A percentile compares a stretch with the other conserved stretches of the same genome.
These are phyloP conservation scores for Rhodotorula sp. DNA, from an alignment of 1,284 basidiomycete genomes.

Conservation along the genomic window DNA sequence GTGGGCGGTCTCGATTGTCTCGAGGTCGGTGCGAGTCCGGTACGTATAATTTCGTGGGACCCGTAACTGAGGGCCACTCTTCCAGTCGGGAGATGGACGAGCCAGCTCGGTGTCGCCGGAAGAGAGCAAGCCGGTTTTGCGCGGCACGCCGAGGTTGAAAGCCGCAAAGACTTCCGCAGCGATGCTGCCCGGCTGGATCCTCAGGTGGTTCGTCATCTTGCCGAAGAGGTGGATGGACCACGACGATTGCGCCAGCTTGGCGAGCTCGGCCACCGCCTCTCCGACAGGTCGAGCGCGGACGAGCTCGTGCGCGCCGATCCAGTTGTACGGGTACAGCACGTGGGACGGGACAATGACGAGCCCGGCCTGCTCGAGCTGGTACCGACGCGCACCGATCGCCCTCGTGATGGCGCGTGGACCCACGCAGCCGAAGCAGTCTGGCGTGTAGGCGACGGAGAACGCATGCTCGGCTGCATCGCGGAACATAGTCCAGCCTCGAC, in stretches of 20 bases:
- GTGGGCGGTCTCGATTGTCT: slow-evolving; percentile 11
- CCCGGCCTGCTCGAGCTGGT: slow-evolving; percentile 33
- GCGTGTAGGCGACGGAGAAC: slow-evolving; percentile 31
- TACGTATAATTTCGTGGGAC: slow-evolving; percentile 17
- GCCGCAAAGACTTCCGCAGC: slow-evolving; percentile 26
- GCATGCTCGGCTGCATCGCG: slow-evolving; percentile 33
- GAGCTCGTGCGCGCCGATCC: slow-evolving; percentile 34
- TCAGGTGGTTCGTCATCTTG: slow-evolving; percentile 38
- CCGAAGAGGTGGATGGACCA: slow-evolving; percentile 38
- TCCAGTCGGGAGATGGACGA: neutral
- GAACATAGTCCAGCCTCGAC: slow-evolving; percentile 37
- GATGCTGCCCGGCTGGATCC: slow-evolving; percentile 29
- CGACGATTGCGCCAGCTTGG: slow-evolving; percentile 8
- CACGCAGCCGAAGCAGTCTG: slow-evolving; percentile 36
- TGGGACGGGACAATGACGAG: slow-evolving; percentile 30
- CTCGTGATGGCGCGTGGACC: slow-evolving; percentile 34
- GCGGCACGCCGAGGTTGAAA: slow-evolving; percentile 29
- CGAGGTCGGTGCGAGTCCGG: slow-evolving; percentile 8
- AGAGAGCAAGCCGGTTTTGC: slow-evolving; percentile 19
- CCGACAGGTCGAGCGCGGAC: slow-evolving; percentile 17
- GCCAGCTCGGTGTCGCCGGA: slow-evolving; percentile 16
- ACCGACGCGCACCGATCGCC: slow-evolving; percentile 18
- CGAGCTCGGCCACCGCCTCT: slow-evolving; percentile 17
- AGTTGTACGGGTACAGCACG: slow-evolving; percentile 33
- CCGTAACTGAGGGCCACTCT: slow-evolving; percentile 13